Base-by-base conservation (phyloP, 495 filamentous ascomycete species). In the Sordaria brevicollis region DNA sequence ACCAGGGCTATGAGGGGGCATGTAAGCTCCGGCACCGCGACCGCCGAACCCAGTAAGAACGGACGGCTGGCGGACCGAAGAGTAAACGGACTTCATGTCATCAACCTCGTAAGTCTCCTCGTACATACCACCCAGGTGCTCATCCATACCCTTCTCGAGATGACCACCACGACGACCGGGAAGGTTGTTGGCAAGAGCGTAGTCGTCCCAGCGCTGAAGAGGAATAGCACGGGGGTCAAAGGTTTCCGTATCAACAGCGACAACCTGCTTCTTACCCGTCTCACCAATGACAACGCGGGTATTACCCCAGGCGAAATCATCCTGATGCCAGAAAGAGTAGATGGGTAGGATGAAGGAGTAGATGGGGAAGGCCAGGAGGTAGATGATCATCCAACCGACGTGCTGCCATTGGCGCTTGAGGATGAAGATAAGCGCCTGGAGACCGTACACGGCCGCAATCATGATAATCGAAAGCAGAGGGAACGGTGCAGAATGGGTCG, bases 251-350 rank as follows among this genome's bases (percentile, higher is more conserved):
- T 93, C 90, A 9, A 92, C 88, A 1, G 93, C 93, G 38, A 99
- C 86, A 25, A 97, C 82, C 72, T 95, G 90, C 81, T 95, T 97
- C 72, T 88, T 88, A 67, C 94, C 94, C 75, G 93, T 92, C 77
- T 99, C 95, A 37, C 92, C 94, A 73, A 98, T 90, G 75, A 99
- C 95, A 71, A 99, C 89, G 85, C 96, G 93, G 0, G 95, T 99
- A 79, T 92, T 98, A 86, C 95, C 95, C 95, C 95, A 99, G 7
- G 89, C 87, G 84, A 99, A 99, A 81, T 99, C 92, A 81, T 99
- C 95, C 79, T 97, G 93, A 76, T 96, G 94, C 95, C 95, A 99
- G 89, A 99, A 99, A 0, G 95, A 96, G 83, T 97, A 99, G 74
- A 99, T 81, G 0, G 95, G 95, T 7, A 99, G 86, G 68, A 97